Conservation (phyloP, 164 flowering plant species). For the Magnolia kwangsiensis region DNA sequence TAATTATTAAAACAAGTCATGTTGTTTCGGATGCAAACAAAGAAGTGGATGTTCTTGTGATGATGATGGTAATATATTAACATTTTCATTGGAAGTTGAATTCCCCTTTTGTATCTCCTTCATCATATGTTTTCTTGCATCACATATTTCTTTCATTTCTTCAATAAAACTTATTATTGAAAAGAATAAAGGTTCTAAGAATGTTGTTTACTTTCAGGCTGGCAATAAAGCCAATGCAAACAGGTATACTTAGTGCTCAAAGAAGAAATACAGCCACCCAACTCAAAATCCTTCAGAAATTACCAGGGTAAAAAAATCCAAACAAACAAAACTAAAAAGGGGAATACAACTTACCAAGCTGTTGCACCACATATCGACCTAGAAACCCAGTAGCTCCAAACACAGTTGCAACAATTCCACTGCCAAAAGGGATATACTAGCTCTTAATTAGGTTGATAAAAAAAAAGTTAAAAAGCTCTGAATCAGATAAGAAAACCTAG, state of each 20-base stretch:
- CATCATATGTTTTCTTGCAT: neutral
- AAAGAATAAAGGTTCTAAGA: no score
- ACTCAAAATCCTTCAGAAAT: no score
- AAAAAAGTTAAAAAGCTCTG: neutral
- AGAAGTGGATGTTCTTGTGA: neutral
- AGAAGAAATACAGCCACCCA: no score
- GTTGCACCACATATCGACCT: constrained; percentile 95
- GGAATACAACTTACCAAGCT: constrained; percentile 62
- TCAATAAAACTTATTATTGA: no score
- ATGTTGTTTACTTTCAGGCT: no score
- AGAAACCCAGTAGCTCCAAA: constrained; percentile 99
- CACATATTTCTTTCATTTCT: no score
- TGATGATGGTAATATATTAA: neutral
- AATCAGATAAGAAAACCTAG: neutral
- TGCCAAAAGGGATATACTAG: constrained; percentile 27
- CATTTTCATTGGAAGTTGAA: neutral
- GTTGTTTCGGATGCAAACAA: neutral
- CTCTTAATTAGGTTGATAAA: neutral
- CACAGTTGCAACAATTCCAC: constrained; percentile 94
- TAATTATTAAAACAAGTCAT: neutral
- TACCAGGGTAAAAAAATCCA: no score
- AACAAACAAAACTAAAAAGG: neutral
- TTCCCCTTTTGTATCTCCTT: neutral
- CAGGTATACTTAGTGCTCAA: no score
- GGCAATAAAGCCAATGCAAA: no score